Base-by-base conservation (phyloP, 352 stramenopile genomes). In the Phytophthora litchii region DNA sequence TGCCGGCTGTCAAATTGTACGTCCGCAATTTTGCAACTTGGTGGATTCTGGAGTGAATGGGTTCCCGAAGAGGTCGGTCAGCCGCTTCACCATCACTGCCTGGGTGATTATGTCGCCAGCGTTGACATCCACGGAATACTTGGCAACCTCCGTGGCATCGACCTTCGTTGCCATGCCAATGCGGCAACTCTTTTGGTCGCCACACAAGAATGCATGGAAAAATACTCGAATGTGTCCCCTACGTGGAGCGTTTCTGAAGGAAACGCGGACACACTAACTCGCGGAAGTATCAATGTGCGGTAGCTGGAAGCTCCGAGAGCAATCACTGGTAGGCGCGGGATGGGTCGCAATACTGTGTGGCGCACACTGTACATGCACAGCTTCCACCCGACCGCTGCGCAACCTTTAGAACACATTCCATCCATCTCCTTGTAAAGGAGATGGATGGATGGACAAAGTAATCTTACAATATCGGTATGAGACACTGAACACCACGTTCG, bases 21-120 rank as follows among this genome's bases (percentile, higher is more conserved):
- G 25, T 57, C 3, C 49, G 37, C 25, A 57, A 3, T 10, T 57
- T 57, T n/a, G 49, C 49, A 25, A 50, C 38, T 23, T 20, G 1
- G 23, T 5, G 23, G 6, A 2, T 29, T 14, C 3, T 29, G 6
- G 38, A 2, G 16, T 43, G 20, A n/a, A 50, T 2, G 17, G n/a
- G 16, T 42, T 43, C 11, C 19, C 12, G 29, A 42, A 44, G 27
- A 16, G 12, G 25, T 49, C 50, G 2, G 16, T 11, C 3, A 58
- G 17, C 3, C 38, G 38, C 38, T 49, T 49, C 17, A 35, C 7
- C 50, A 50, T n/a, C 34, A 47, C 5, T 58, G 40, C 37, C 50
- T 2, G 4, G 11, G 29, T 10, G 25, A 58, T 36, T 11, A 36
- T 11, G 38, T 50, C 38, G 11, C 34, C 17, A 25, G 38, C 49